Conservation (phyloP, 2,329 filamentous ascomycete species). For the Epicoccum nigrum region DNA sequence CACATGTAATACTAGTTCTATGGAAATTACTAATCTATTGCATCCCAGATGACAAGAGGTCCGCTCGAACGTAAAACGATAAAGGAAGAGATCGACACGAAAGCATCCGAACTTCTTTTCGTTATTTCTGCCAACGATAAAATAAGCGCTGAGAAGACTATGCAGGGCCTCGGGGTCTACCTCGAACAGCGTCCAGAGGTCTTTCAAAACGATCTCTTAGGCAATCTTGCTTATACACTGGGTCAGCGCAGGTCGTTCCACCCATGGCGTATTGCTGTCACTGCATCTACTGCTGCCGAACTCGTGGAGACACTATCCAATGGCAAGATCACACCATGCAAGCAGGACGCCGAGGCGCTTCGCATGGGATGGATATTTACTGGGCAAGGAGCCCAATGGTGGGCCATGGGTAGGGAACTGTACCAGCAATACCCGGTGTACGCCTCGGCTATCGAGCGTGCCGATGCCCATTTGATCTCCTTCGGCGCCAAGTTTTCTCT, state of each 20-base stretch:
- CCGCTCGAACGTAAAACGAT: constrained; percentile 26
- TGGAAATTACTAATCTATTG: not conserved
- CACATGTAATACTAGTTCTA: not conserved
- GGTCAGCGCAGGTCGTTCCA: constrained; percentile 10
- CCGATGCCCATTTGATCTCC: not conserved
- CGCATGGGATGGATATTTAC: constrained; percentile 30
- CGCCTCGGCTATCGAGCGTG: constrained; percentile 9
- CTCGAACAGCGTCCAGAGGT: constrained; percentile 8
- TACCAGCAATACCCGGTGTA: constrained; percentile 8
- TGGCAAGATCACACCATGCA: not conserved
- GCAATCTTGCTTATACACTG: constrained; percentile 19
- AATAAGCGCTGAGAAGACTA: constrained; percentile 1
- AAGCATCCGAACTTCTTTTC: constrained; percentile 18
- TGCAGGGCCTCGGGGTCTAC: not conserved
- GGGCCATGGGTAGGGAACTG: constrained; percentile 30
- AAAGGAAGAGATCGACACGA: constrained; percentile 30
- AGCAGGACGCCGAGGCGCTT: not conserved
- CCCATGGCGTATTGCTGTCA: constrained; percentile 5
- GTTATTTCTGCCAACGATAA: constrained; percentile 19
- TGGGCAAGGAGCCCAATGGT: constrained; percentile 40
- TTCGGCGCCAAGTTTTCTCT: constrained; percentile 1
- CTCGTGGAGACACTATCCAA: constrained; percentile 1
- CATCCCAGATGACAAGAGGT: constrained; percentile 21
- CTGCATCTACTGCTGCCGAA: constrained; percentile 1
- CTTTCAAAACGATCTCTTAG: constrained; percentile 12